Base-by-base conservation (phyloP, 768 basidiomycete genomes). In the Termitomyces sp. region DNA sequence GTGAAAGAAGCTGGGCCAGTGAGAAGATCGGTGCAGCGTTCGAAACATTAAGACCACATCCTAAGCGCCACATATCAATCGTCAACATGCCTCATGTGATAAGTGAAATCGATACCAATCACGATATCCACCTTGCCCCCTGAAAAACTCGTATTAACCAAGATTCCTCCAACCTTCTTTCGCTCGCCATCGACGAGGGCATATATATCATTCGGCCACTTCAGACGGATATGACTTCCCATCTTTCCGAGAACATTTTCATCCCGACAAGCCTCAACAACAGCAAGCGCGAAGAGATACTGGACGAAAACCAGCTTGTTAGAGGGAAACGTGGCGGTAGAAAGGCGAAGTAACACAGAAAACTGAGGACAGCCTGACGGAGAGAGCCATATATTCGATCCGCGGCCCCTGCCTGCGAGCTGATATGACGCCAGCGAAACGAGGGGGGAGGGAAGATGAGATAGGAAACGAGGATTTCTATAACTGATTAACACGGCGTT, bases 161-260 rank as follows among this genome's bases (percentile, higher is more conserved):
- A 74, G 18, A 98, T 87, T 0, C 97, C 96, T 0, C 96, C 96
- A 37, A 98, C 75, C 72, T 99, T 98, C 72, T 81, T 87, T 58
- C 72, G 72, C 63, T 84, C 82, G 20, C 74, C 75, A 5, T 75
- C 76, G 42, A 79, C 76, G 42, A 85, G 78, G 2, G 86, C 89
- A 66, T 98, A 98, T 4, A 99, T 76, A 65, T 98, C 97, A 67
- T 98, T 98, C 20, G 96, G 97, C 97, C 97, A 98, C 71, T 98
- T 98, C 27, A 98, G 75, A 42, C 86, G 79, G 12, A 97, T 82
- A 15, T 77, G 77, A 2, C 83, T 73, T 13, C 83, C 86, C 16
- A 66, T 67, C 53, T 74, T 77, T 60, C 79, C 83, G 0, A 88
- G 76, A n/a, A 87, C 78, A 11, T 65, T 74, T 2, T 75, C 73